Evolutionary conservation across 139 green algal genomes (phyloP), one percentile per base, ranked within the genome.

Genomic region (Zygnema cylindricum): DNA sequence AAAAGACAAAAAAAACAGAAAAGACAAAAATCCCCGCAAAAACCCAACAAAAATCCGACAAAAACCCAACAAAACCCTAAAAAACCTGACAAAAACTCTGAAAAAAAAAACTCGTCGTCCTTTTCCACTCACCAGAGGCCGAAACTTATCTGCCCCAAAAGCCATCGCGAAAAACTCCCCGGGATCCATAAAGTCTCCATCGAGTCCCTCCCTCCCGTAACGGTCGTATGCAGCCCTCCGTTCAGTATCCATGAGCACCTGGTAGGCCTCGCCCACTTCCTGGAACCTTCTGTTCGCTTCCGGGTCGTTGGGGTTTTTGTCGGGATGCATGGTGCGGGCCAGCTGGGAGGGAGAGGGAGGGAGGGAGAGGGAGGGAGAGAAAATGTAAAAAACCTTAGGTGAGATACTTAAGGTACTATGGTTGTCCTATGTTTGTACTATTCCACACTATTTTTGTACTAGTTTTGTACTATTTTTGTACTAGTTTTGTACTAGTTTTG

Each of bases 81-180:
- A n/a, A n/a, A n/a, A n/a, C n/a, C n/a, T n/a, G n/a, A n/a, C n/a
- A n/a, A n/a, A n/a, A n/a, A n/a, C n/a, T n/a, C n/a, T n/a, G n/a
- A n/a, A n/a, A n/a, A n/a, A n/a, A n/a, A n/a, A n/a, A n/a, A n/a
- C n/a, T n/a, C n/a, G n/a, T n/a, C n/a, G n/a, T n/a, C n/a, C n/a
- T n/a, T n/a, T n/a, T n/a, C n/a, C n/a, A 43, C 71, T 40, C 36
- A 86, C 85, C 39, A 89, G 35, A 32, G 42, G 63, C 22, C 84
- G 73, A 41, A 89, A 89, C 3, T 49, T 76, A 1, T 89, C 85
- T 1, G 71, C 85, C 22, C 85, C 85, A 63, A 89, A 89, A 0
- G 85, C 40, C 85, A 89, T 89, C 54, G 85, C 76, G 85, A 86
- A 89, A 63, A 89, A 89, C 1, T 1, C 42, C n/a, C 73, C 73